These are phyloP conservation scores for Cicer yamashitae DNA, from an alignment of 306 rosid genomes.

Conservation along the genomic window DNA sequence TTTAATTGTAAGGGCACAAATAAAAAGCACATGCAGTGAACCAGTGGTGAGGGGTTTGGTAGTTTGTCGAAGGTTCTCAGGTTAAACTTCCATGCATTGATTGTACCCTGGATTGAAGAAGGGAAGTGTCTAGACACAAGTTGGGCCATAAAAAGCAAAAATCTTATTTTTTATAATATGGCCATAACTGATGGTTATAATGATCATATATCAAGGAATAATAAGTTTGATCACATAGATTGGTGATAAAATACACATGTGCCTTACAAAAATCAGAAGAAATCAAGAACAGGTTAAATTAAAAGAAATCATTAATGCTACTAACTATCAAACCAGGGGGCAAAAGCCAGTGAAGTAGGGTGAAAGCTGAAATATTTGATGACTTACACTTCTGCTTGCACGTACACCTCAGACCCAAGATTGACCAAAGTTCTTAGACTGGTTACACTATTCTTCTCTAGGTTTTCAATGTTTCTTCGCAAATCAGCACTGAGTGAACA, in stretches of 20 bases:
- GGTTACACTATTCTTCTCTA: conserved; percentile 85
- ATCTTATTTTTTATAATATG: conserved; percentile 23
- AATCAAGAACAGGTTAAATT: conserved; percentile 9
- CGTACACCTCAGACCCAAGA: conserved; percentile 91
- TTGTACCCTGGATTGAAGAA: background rate
- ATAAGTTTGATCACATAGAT: conserved; percentile 6
- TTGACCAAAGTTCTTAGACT: conserved; percentile 84
- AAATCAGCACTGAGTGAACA: conserved; percentile 68
- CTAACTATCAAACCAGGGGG: conserved; percentile 19
- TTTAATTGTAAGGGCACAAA: conserved; percentile 2
- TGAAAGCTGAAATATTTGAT: conserved; percentile 25
- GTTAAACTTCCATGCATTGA: background rate
- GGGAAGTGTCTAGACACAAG: background rate
- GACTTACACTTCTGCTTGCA: conserved; percentile 95
- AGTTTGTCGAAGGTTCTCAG: conserved; percentile 5
- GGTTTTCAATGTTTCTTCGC: conserved; percentile 77
- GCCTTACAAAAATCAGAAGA: conserved; percentile 1
- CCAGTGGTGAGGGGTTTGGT: background rate
- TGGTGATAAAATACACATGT: conserved; percentile 1
- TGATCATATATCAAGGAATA: conserved; percentile 15
- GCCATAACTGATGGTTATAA: conserved; percentile 24
- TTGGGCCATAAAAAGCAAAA: conserved; percentile 5
- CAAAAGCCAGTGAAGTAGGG: background rate
- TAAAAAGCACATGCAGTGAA: conserved; percentile 22
- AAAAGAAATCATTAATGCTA: background rate